phyloP scores from a whole-genome alignment of 2,329 filamentous ascomycete species.

The Pyricularia sp. region DNA sequence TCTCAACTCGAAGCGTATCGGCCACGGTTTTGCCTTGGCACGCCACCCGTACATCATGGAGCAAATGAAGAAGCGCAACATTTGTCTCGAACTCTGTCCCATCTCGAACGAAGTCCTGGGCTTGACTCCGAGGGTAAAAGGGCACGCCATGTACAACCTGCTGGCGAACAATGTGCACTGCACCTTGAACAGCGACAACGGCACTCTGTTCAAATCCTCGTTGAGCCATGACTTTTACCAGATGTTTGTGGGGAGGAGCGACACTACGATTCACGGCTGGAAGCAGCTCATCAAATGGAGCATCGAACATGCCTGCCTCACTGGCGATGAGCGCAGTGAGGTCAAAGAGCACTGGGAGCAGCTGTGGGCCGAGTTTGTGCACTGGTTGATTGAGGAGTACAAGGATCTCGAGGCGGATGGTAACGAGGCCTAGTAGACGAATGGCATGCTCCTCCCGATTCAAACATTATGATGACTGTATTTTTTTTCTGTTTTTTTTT shows the following conservation, averaged over 20 bases:
- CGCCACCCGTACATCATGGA: conserved; percentile 55
- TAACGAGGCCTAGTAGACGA: background rate
- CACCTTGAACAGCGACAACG: conserved; percentile 63
- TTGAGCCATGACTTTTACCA: conserved; percentile 70
- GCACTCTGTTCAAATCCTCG: conserved; percentile 56
- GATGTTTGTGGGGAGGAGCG: conserved; percentile 52
- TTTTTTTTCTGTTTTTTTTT: background rate
- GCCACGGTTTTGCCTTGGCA: conserved; percentile 58
- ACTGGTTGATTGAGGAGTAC: conserved; percentile 23
- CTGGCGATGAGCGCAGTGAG: conserved; percentile 29
- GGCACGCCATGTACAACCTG: conserved; percentile 54
- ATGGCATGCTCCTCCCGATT: background rate
- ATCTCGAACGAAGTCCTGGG: conserved; percentile 68
- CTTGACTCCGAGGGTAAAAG: conserved; percentile 49
- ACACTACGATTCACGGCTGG: conserved; percentile 58
- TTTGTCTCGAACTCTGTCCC: conserved; percentile 65
- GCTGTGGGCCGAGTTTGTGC: conserved; percentile 47
- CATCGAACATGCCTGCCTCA: conserved; percentile 45
- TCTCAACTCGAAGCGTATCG: conserved; percentile 54
- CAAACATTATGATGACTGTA: background rate
- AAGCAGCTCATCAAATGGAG: conserved; percentile 55
- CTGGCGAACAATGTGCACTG: conserved; percentile 63
- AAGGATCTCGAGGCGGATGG: background rate
- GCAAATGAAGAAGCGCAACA: conserved; percentile 45
- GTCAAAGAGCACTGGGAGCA: conserved; percentile 32